phyloP scores from a whole-genome alignment of 2,329 filamentous ascomycete genomes.

The Penicillium sp. region DNA sequence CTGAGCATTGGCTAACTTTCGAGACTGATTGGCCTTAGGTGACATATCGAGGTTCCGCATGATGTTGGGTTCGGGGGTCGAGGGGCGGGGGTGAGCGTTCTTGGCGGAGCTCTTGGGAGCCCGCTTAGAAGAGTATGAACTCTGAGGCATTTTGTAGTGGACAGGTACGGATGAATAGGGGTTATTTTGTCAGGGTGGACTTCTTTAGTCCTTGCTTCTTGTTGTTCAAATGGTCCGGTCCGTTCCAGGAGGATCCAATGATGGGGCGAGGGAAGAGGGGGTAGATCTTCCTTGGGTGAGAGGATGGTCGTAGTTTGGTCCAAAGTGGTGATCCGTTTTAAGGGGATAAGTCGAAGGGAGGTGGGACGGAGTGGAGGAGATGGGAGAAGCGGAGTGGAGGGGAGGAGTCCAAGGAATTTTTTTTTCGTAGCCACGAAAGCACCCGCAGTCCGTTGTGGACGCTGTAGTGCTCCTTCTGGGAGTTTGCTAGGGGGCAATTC shows the following conservation, averaged over 20 bases:
- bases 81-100: slow-evolving; percentile 22
- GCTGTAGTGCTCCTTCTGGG: slow-evolving; percentile 40
- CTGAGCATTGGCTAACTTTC: slow-evolving; percentile 29
- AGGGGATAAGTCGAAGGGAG: slow-evolving; percentile 11
- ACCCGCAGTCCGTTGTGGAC: slow-evolving; percentile 40
- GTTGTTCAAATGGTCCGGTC: neutral
- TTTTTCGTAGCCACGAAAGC: slow-evolving; percentile 31
- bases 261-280: neutral
- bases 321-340: neutral
- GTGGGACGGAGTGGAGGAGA: slow-evolving; percentile 16
- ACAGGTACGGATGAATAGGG: neutral
- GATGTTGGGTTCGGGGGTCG: slow-evolving; percentile 26
- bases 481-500: slow-evolving; percentile 57
- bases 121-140: slow-evolving; percentile 30
- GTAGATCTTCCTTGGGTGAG: neutral
- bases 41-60: slow-evolving; percentile 25
- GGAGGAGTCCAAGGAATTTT: slow-evolving; percentile 15
- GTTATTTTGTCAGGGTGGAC: neutral
- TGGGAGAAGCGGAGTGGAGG: slow-evolving; percentile 17
- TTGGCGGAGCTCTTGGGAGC: slow-evolving; percentile 29
- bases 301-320: neutral
- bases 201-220: slow-evolving; percentile 5
- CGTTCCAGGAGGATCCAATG: neutral
- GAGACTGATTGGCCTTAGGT: slow-evolving; percentile 25
- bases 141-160: slow-evolving; percentile 27